These are phyloP conservation scores for Solanum hybrid DNA, from an alignment of 305 asterid species.

Conservation along the genomic window DNA sequence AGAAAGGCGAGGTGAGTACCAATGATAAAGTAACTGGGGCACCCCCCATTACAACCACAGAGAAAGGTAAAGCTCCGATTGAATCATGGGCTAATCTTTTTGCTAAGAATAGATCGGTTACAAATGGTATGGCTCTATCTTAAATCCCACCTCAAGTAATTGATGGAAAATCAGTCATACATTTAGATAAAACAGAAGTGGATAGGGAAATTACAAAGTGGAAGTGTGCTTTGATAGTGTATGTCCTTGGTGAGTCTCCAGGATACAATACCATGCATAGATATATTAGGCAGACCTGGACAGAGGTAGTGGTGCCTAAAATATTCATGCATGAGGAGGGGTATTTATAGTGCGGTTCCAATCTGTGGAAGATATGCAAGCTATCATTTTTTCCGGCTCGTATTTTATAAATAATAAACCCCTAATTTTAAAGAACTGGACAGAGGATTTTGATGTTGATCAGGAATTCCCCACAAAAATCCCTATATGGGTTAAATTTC, in stretches of 20 bases:
- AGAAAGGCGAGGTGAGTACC: background rate
- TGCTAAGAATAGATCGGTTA: background rate
- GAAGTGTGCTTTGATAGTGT: background rate
- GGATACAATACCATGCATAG: background rate
- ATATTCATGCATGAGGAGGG: background rate
- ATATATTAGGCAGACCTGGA: background rate
- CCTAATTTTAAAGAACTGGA: background rate
- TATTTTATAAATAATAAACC: background rate
- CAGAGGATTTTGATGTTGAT: no score
- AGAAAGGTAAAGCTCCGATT: background rate
- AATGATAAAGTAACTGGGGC: background rate
- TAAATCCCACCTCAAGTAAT: background rate
- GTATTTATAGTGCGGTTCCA: background rate
- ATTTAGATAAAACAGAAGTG: background rate
- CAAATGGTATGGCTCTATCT: background rate
- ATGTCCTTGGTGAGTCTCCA: background rate
- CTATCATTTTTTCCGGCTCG: fast-evolving
- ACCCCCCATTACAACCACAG: background rate
- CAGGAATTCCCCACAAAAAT: background rate
- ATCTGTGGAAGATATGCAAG: background rate
- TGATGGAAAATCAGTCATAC: background rate
- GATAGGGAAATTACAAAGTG: background rate
- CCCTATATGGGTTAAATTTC: background rate
- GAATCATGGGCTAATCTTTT: background rate
- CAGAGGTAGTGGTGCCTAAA: background rate